Conservation (phyloP, 1,139 yeast species). For the Lodderomyces margitis region DNA sequence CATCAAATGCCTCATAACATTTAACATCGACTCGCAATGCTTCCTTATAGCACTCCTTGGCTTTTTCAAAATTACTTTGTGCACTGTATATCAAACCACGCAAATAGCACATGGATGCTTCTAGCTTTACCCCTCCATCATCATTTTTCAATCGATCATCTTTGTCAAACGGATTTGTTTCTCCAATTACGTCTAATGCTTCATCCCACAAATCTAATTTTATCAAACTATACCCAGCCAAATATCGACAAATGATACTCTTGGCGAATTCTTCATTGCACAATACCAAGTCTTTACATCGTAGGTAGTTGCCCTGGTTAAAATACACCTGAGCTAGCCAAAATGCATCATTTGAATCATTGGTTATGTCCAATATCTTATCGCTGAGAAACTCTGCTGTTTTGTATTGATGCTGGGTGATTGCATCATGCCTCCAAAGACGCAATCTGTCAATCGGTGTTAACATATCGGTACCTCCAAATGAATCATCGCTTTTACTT, state of each 20-base stretch:
- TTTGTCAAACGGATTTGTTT: constrained; percentile 65
- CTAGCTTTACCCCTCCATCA: constrained; percentile 81
- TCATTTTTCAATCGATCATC: constrained; percentile 21
- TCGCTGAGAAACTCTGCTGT: constrained; percentile 94
- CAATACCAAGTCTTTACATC: constrained; percentile 69
- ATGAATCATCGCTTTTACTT: constrained; percentile 5
- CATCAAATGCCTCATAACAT: constrained; percentile 91
- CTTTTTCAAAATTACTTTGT: constrained; percentile 81
- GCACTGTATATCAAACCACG: constrained; percentile 83
- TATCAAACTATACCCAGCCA: constrained; percentile 73
- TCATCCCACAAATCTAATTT: constrained; percentile 84
- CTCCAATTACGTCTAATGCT: constrained; percentile 85
- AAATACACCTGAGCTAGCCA: constrained; percentile 94
- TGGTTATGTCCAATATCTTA: constrained; percentile 72
- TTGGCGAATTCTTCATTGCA: constrained; percentile 40
- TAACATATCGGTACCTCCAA: constrained; percentile 38
- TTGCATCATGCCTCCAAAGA: constrained; percentile 91
- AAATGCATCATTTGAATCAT: constrained; percentile 90
- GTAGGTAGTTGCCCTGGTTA: constrained; percentile 67
- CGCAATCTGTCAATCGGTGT: constrained; percentile 86
- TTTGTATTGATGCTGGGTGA: constrained; percentile 85
- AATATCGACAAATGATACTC: constrained; percentile 72
- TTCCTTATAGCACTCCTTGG: constrained; percentile 84
- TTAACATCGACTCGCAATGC: constrained; percentile 87
- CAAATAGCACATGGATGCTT: constrained; percentile 82